Conservation (phyloP, 495 filamentous ascomycete genomes). For the Apodospora peruviana region DNA sequence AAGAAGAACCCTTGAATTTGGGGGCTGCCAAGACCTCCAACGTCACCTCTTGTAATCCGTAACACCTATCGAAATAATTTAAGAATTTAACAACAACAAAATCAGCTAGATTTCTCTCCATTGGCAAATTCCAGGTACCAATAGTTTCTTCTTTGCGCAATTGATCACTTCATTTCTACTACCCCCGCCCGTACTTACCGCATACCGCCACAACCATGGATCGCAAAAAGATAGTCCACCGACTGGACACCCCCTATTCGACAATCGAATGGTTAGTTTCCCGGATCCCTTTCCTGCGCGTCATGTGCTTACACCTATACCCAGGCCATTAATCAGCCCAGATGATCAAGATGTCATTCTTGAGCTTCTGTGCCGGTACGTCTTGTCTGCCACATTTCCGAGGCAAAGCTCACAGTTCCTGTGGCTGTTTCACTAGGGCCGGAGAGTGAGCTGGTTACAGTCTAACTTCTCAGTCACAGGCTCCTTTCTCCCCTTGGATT, state of each 20-base stretch:
- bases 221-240: conserved; percentile 24
- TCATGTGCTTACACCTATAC: neutral
- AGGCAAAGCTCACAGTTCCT: too few species aligned
- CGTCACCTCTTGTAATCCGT: too few species aligned
- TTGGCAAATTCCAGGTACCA: too few species aligned
- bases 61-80: too few species aligned
- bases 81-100: too few species aligned
- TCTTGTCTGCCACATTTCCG: neutral
- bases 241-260: conserved; percentile 29
- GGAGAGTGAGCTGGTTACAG: too few species aligned
- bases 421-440: too few species aligned
- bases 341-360: conserved; percentile 49
- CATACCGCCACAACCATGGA: conserved; percentile 15
- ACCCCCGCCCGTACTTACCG: too few species aligned
- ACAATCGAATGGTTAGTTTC: conserved; percentile 18
- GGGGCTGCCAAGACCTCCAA: neutral
- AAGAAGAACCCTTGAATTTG: neutral
- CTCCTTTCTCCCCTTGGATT: conserved; percentile 52
- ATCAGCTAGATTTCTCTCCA: neutral
- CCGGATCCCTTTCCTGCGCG: neutral
- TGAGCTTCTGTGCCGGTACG: conserved; percentile 51
- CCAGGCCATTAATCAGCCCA: conserved; percentile 44
- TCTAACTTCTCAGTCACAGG: conserved; percentile 26
- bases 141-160: too few species aligned
- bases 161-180: too few species aligned